Evolutionary conservation across 1,139 yeast species (phyloP).

Genomic region (Candida tetrigidarum): DNA sequence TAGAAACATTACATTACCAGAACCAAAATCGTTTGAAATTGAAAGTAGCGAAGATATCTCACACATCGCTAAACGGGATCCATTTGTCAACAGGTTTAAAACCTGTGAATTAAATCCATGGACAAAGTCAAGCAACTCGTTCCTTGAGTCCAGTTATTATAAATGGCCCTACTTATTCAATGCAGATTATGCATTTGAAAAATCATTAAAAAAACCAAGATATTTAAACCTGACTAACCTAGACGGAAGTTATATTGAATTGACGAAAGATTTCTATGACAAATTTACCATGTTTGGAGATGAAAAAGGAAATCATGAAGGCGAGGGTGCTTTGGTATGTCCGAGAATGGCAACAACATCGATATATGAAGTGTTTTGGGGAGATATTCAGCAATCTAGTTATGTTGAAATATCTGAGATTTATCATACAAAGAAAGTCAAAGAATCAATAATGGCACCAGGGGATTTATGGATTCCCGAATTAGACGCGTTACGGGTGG

Average conservation of each 20-base stretch:
- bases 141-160: constrained; percentile 38
- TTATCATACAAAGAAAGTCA: constrained; percentile 20
- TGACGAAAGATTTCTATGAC: constrained; percentile 31
- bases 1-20: constrained; percentile 24
- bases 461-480: constrained; percentile 41
- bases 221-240: constrained; percentile 25
- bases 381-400: constrained; percentile 31
- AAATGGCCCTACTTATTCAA: constrained; percentile 42
- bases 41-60: constrained; percentile 14
- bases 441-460: constrained; percentile 17
- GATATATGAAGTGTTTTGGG: constrained; percentile 35
- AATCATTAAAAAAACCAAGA: constrained; percentile 41
- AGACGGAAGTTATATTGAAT: constrained; percentile 37
- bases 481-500: constrained; percentile 37
- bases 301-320: too few relatives aligned
- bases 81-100: constrained; percentile 25
- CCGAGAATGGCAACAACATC: constrained; percentile 32
- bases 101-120: constrained; percentile 41
- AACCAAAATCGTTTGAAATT: constrained; percentile 17
- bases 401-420: constrained; percentile 28
- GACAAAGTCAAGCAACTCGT: constrained; percentile 12
- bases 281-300: constrained; percentile 30
- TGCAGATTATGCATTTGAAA: constrained; percentile 37
- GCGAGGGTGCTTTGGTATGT: constrained; percentile 27
- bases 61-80: constrained; percentile 24